Evolutionary conservation across 1,284 basidiomycete species (phyloP).

Genomic region (Melampsora abietis-canadensis): DNA sequence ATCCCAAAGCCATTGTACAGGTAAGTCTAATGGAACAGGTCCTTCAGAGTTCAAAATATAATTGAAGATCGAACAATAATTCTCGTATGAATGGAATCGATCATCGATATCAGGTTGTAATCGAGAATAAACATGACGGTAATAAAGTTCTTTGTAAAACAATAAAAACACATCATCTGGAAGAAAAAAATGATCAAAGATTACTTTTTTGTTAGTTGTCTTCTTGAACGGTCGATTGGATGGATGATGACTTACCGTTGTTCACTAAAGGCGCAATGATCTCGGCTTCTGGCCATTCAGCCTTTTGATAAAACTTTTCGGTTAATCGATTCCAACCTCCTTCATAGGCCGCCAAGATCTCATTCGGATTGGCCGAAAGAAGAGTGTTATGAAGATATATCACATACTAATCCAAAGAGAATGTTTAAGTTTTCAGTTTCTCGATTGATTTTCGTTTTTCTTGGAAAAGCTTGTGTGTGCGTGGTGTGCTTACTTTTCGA

Average conservation of each 20-base stretch:
- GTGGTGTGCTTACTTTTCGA: slow-evolving; percentile 46
- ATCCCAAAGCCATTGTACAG: slow-evolving; percentile 98
- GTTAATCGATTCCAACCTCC: slow-evolving; percentile 94
- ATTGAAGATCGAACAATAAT: slow-evolving; percentile 97
- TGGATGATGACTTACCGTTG: slow-evolving; percentile 63
- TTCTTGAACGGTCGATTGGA: not conserved
- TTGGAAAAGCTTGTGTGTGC: not conserved
- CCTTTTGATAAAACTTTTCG: slow-evolving; percentile 87
- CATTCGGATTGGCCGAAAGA: slow-evolving; percentile 54
- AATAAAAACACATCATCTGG: slow-evolving; percentile 89
- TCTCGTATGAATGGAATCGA: slow-evolving; percentile 96
- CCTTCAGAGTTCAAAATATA: slow-evolving; percentile 91
- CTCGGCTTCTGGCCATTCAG: slow-evolving; percentile 97
- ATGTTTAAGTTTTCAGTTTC: not conserved
- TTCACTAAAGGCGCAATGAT: slow-evolving; percentile 88
- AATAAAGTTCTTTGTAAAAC: slow-evolving; percentile 91
- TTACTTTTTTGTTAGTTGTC: not conserved
- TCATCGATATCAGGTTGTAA: slow-evolving; percentile 93
- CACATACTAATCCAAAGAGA: slow-evolving; percentile 47
- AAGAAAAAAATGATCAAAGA: not conserved
- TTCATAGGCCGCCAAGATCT: slow-evolving; percentile 88
- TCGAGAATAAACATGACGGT: slow-evolving; percentile 88
- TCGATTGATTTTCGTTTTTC: not conserved
- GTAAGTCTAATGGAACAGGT: slow-evolving; percentile 83
- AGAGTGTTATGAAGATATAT: slow-evolving; percentile 52